phyloP scores from a whole-genome alignment of 2,329 filamentous ascomycete genomes.

The Juglanconis sp. region DNA sequence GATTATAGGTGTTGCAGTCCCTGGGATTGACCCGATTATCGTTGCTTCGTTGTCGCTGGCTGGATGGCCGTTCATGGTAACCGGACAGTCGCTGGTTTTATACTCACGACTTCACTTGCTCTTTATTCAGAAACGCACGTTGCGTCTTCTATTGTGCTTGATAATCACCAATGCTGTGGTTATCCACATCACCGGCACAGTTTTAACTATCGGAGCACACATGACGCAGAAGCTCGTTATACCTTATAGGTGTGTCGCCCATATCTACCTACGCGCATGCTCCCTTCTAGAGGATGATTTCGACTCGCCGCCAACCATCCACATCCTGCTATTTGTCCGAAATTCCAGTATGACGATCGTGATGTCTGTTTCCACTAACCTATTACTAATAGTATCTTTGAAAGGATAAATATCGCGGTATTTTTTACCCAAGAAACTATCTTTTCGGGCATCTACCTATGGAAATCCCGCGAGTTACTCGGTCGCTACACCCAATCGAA shows the following conservation, averaged over 20 bases:
- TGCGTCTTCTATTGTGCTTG: slow-evolving; percentile 46
- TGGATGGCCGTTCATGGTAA: slow-evolving; percentile 54
- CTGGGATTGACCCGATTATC: neutral
- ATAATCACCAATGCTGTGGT: slow-evolving; percentile 48
- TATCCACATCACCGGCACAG: slow-evolving; percentile 46
- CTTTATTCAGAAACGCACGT: slow-evolving; percentile 40
- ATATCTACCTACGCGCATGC: neutral
- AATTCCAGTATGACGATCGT: slow-evolving; percentile 5
- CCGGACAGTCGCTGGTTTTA: slow-evolving; percentile 53
- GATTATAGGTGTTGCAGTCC: neutral
- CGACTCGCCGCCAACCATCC: neutral
- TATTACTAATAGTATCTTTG: slow-evolving; percentile 34
- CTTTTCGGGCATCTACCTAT: slow-evolving; percentile 44
- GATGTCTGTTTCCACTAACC: too few species aligned
- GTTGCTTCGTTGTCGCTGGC: slow-evolving; percentile 20
- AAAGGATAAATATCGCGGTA: slow-evolving; percentile 47
- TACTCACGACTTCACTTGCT: slow-evolving; percentile 56
- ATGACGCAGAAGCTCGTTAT: neutral
- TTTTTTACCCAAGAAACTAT: slow-evolving; percentile 47
- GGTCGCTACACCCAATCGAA: slow-evolving; percentile 26
- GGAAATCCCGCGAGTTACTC: slow-evolving; percentile 38
- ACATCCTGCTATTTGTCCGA: neutral
- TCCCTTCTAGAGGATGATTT: too few species aligned
- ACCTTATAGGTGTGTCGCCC: neutral
- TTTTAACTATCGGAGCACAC: slow-evolving; percentile 46